A percentile compares a stretch with the other conserved stretches of the same genome.
phyloP scores from a whole-genome alignment of 1,284 basidiomycete genomes.

The Pterulicium gracile region DNA sequence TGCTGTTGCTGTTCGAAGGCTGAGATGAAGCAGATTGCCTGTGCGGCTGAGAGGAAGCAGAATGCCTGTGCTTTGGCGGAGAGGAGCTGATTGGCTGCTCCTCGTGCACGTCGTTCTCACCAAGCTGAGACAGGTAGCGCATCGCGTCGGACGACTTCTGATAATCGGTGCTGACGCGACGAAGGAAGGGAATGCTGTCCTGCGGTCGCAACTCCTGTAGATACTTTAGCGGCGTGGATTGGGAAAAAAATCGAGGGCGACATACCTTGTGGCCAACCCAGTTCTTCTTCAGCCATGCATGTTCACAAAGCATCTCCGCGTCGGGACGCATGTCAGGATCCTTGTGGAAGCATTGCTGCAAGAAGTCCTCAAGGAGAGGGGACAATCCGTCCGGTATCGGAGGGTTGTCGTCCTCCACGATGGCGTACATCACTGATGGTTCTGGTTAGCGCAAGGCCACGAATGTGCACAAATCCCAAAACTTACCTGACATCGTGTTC shows the following conservation, averaged over 20 bases:
- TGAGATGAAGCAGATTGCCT: slow-evolving; percentile 27
- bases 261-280: slow-evolving; percentile 68
- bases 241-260: slow-evolving; percentile 4
- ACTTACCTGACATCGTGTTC: slow-evolving; percentile 76
- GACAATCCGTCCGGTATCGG: slow-evolving; percentile 77
- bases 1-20: slow-evolving; percentile 22
- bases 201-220: slow-evolving; percentile 76
- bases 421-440: slow-evolving; percentile 82
- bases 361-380: slow-evolving; percentile 63
- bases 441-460: slow-evolving; percentile 9
- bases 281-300: slow-evolving; percentile 79
- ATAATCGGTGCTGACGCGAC: slow-evolving; percentile 79
- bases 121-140: slow-evolving; percentile 43
- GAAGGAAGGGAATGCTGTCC: slow-evolving; percentile 89
- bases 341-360: slow-evolving; percentile 82
- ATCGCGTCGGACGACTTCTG: slow-evolving; percentile 55
- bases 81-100: slow-evolving; percentile 20
- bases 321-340: slow-evolving; percentile 72
- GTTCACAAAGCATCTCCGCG: slow-evolving; percentile 79
- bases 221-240: slow-evolving; percentile 6
- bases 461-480: slow-evolving; percentile 6
- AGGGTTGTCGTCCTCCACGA: slow-evolving; percentile 86
- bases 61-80: slow-evolving; percentile 13
- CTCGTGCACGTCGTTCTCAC: slow-evolving; percentile 30
- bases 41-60: neutral